Conservation (phyloP, 768 basidiomycete genomes). For the Hygrocybe coccinea region DNA sequence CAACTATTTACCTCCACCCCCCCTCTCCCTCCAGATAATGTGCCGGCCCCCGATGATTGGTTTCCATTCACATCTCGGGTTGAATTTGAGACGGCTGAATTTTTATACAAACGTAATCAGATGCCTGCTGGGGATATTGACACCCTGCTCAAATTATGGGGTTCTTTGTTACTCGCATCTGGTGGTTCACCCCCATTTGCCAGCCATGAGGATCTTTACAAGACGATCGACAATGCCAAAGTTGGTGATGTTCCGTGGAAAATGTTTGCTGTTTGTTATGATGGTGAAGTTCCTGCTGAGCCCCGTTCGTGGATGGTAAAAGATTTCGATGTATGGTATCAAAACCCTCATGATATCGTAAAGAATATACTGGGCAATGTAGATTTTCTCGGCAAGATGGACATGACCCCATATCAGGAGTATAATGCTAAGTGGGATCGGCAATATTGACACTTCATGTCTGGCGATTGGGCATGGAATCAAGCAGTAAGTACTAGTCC, state of each 20-base stretch:
- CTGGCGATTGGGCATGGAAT: constrained; percentile 32
- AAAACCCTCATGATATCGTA: constrained; percentile 27
- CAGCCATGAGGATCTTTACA: constrained; percentile 13
- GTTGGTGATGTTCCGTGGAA: constrained; percentile 28
- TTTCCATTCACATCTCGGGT: background rate
- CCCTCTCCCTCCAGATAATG: background rate
- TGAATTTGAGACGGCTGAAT: constrained; percentile 3
- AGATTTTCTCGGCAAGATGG: constrained; percentile 30
- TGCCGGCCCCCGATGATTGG: background rate
- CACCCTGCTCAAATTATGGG: background rate
- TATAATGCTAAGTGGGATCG: constrained; percentile 21
- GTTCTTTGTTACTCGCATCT: background rate
- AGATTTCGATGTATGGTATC: constrained; percentile 30
- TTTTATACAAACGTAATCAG: background rate
- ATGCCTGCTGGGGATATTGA: constrained; percentile 2
- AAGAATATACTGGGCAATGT: constrained; percentile 31
- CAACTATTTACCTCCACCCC: background rate
- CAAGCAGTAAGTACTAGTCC: constrained; percentile 27
- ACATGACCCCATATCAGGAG: constrained; percentile 28
- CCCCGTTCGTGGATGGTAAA: constrained; percentile 30
- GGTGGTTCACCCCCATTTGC: constrained; percentile 18
- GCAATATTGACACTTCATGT: constrained; percentile 34
- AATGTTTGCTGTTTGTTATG: constrained; percentile 17
- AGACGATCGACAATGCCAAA: constrained; percentile 22
- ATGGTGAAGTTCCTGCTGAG: constrained; percentile 13